These are phyloP conservation scores for Geosmithia flava DNA, from an alignment of 2,329 filamentous ascomycete species.

Conservation along the genomic window DNA sequence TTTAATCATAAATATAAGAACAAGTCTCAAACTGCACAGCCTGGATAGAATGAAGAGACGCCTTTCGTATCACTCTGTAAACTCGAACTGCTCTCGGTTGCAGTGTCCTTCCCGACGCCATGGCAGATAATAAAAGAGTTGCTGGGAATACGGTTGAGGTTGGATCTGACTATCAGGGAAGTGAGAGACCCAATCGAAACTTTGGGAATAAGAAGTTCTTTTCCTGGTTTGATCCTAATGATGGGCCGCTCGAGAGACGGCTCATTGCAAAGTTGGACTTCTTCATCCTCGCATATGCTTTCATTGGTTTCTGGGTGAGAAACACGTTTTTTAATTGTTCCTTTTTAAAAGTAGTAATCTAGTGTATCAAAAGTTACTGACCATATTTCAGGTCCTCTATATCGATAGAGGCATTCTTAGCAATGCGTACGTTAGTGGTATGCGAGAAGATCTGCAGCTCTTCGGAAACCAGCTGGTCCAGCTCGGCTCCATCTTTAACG, in stretches of 20 bases:
- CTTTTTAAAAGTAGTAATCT: too few relatives aligned
- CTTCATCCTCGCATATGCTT: slow-evolving; percentile 41
- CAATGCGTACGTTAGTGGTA: slow-evolving; percentile 41
- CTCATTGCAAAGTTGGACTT: slow-evolving; percentile 39
- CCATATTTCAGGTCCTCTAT: background rate
- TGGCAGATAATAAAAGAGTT: background rate
- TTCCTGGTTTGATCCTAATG: background rate
- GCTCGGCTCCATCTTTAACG: slow-evolving; percentile 31
- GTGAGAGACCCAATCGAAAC: background rate
- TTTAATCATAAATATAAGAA: too few relatives aligned
- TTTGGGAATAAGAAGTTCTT: background rate
- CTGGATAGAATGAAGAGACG: too few relatives aligned
- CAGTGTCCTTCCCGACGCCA: background rate
- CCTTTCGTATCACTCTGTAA: too few relatives aligned
- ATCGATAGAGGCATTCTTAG: slow-evolving; percentile 15
- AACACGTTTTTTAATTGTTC: slow-evolving; percentile 23
- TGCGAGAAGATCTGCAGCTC: slow-evolving; percentile 38
- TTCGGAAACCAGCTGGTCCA: slow-evolving; percentile 40
- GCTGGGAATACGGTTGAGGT: background rate
- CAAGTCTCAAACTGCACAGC: too few relatives aligned
- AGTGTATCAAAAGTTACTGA: background rate
- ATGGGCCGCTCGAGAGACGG: background rate
- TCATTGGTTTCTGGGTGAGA: slow-evolving; percentile 42
- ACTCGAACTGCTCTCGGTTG: background rate
- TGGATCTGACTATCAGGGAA: background rate